phyloP scores from a whole-genome alignment of 2,329 filamentous ascomycete genomes.

The Plectosphaerella plurivora region DNA sequence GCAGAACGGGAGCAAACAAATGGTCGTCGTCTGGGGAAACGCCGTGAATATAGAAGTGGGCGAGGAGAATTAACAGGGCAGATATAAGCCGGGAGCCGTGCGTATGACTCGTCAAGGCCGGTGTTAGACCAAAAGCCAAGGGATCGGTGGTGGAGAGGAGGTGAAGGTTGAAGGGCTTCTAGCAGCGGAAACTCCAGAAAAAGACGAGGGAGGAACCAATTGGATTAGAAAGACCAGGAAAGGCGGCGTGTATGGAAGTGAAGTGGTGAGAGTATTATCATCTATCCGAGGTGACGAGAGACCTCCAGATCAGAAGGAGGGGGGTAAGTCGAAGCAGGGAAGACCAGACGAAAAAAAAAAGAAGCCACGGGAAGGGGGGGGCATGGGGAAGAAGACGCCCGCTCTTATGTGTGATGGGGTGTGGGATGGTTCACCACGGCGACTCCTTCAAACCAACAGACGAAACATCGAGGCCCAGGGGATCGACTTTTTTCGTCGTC shows the following conservation, averaged over 20 bases:
- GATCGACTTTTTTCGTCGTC: conserved; percentile 2
- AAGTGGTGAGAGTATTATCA: too few relatives aligned
- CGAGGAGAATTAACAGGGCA: too few relatives aligned
- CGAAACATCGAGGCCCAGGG: conserved; percentile 2
- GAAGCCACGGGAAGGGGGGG: not conserved
- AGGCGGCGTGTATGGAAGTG: too few relatives aligned
- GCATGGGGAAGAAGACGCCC: conserved; percentile 1
- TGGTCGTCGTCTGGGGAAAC: too few relatives aligned
- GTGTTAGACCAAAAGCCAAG: too few relatives aligned
- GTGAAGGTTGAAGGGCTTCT: too few relatives aligned
- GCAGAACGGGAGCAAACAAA: too few relatives aligned
- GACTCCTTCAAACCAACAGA: conserved; percentile 14
- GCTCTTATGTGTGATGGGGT: conserved; percentile 9
- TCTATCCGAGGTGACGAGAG: not conserved
- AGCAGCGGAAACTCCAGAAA: not conserved
- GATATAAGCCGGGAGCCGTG: too few relatives aligned
- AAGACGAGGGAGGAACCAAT: not conserved
- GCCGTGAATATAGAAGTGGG: too few relatives aligned
- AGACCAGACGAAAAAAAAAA: not conserved
- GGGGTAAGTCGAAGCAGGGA: not conserved
- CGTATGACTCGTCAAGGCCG: too few relatives aligned
- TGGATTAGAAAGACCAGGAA: not conserved
- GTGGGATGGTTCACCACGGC: conserved; percentile 6
- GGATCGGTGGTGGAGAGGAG: too few relatives aligned
- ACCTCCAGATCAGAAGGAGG: not conserved